A percentile compares a stretch with the other conserved stretches of the same genome.
Conservation (phyloP, 2,329 filamentous ascomycete genomes). For the Drechslerella coelobrocha region DNA sequence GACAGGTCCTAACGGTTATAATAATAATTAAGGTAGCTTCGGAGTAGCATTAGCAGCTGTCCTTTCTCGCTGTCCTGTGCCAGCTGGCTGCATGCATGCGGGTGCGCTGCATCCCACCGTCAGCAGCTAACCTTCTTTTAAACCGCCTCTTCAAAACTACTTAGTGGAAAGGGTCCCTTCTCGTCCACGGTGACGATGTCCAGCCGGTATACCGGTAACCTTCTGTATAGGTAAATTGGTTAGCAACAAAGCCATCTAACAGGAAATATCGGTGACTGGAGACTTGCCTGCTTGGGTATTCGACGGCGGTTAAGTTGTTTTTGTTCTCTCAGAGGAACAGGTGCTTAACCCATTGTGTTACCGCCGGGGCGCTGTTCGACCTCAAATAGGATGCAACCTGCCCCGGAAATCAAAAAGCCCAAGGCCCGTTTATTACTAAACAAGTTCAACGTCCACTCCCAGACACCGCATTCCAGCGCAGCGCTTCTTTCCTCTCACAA, state of each 20-base stretch:
- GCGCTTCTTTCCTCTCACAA: conserved; percentile 27
- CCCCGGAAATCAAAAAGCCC: not conserved
- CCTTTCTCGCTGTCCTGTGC: conserved; percentile 6
- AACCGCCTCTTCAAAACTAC: not conserved
- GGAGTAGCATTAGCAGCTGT: not conserved
- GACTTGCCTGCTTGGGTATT: too few relatives aligned
- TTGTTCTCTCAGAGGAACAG: too few relatives aligned
- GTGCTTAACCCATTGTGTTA: too few relatives aligned
- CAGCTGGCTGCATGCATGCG: conserved; percentile 14
- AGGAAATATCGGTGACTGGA: too few relatives aligned
- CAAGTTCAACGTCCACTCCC: conserved; percentile 24
- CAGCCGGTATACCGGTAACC: too few relatives aligned
- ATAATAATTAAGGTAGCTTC: not conserved
- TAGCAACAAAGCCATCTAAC: too few relatives aligned
- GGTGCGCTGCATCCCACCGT: conserved; percentile 3
- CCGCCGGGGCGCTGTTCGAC: not conserved
- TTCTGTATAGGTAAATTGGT: not conserved
- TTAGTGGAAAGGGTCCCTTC: too few relatives aligned
- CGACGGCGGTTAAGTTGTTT: not conserved
- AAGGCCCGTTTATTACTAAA: conserved; percentile 7
- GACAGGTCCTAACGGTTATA: too few relatives aligned
- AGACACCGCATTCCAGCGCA: conserved; percentile 44
- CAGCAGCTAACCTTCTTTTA: conserved; percentile 2
- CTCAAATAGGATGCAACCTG: not conserved
- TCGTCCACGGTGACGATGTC: too few relatives aligned